A percentile compares a stretch with the other conserved stretches of the same genome.
phyloP scores from a whole-genome alignment of 345 rosid genomes.

The Cardamine occulta region DNA sequence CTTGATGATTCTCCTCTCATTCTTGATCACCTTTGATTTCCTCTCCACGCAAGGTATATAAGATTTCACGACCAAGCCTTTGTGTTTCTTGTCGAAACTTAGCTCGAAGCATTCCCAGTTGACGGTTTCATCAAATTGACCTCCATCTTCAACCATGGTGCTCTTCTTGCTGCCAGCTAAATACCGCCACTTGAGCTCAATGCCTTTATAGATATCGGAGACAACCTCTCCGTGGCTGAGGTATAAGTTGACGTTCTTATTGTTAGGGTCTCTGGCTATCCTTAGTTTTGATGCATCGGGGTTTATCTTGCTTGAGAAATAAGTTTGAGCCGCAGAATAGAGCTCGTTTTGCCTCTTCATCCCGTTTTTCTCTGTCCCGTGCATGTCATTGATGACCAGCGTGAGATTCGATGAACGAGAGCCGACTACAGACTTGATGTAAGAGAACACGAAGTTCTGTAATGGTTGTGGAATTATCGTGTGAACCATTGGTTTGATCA shows the following conservation, averaged over 20 bases:
- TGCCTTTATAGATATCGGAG: slow-evolving; percentile 47
- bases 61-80: slow-evolving; percentile 44
- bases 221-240: slow-evolving; percentile 50
- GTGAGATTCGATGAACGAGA: slow-evolving; percentile 42
- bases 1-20: slow-evolving; percentile 47
- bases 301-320: slow-evolving; percentile 53
- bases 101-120: slow-evolving; percentile 38
- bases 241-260: slow-evolving; percentile 45
- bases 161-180: not conserved
- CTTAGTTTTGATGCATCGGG: slow-evolving; percentile 47
- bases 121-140: no score
- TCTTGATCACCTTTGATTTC: slow-evolving; percentile 27
- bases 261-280: slow-evolving; percentile 46
- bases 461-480: slow-evolving; percentile 48
- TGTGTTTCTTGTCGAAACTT: slow-evolving; percentile 51
- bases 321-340: slow-evolving; percentile 47
- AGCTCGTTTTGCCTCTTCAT: slow-evolving; percentile 45
- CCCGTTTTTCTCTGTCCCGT: not conserved
- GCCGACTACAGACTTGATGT: slow-evolving; percentile 43
- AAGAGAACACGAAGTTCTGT: slow-evolving; percentile 38
- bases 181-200: slow-evolving; percentile 54
- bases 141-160: not conserved
- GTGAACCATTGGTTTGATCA: slow-evolving; percentile 46
- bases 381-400: slow-evolving; percentile 46
- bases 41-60: slow-evolving; percentile 50